These are phyloP conservation scores for Entoloma clypeatum DNA, from an alignment of 1,284 basidiomycete species.

Conservation along the genomic window DNA sequence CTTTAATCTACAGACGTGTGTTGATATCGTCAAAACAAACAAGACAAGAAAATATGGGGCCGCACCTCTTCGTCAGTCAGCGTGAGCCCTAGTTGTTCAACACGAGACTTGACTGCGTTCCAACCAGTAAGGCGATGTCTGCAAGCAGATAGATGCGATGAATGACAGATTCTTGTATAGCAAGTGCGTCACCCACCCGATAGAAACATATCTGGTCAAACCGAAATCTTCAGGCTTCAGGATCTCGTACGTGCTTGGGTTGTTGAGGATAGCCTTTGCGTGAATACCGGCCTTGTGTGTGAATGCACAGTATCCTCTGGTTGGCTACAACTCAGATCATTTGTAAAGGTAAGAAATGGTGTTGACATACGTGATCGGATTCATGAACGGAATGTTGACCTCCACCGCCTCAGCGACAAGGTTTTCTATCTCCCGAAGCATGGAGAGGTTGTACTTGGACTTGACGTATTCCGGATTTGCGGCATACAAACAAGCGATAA, in stretches of 20 bases:
- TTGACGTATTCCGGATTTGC: conserved; percentile 99
- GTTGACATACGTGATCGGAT: conserved; percentile 74
- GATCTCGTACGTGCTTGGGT: conserved; percentile 98
- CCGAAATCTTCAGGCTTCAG: conserved; percentile 98
- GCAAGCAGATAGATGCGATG: conserved; percentile 10
- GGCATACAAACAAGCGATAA: conserved; percentile 95
- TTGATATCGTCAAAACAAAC: background rate
- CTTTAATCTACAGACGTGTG: conserved; percentile 68
- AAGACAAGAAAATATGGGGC: conserved; percentile 7
- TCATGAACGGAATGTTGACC: conserved; percentile 97
- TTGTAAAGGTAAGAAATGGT: conserved; percentile 7
- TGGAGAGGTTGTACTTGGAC: conserved; percentile 96
- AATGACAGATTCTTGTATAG: background rate
- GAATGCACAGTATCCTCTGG: conserved; percentile 96
- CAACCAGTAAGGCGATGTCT: conserved; percentile 94
- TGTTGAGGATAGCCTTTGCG: conserved; percentile 99
- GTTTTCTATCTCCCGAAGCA: conserved; percentile 99
- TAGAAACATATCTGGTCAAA: conserved; percentile 96
- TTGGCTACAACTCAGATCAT: conserved; percentile 9
- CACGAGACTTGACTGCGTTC: conserved; percentile 99
- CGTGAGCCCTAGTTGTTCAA: conserved; percentile 90
- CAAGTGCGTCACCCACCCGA: conserved; percentile 57
- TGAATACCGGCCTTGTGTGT: conserved; percentile 99
- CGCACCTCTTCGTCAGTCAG: conserved; percentile 81
- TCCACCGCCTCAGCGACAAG: conserved; percentile 98